A percentile compares a stretch with the other conserved stretches of the same genome.
Evolutionary conservation across 345 rosid species (phyloP).

Genomic region (Adansonia digitata): DNA sequence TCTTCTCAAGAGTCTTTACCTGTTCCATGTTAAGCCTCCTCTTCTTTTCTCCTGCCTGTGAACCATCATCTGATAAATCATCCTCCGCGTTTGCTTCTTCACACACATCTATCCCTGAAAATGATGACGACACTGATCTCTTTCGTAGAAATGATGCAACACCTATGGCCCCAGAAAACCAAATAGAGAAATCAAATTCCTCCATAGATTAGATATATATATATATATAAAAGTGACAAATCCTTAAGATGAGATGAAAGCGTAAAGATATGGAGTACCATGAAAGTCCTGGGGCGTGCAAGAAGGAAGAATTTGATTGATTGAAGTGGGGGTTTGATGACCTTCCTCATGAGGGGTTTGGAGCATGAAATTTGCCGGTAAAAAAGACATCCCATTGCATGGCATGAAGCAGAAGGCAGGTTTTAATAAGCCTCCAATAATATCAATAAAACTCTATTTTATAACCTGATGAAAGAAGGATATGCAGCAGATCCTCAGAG

Average conservation of each 20-base stretch:
- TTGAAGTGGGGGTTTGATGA: constrained; percentile 48
- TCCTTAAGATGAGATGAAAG: neutral
- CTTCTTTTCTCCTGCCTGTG: constrained; percentile 93
- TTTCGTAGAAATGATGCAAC: constrained; percentile 79
- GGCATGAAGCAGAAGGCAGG: constrained; percentile 32
- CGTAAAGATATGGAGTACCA: constrained; percentile 34
- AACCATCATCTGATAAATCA: constrained; percentile 87
- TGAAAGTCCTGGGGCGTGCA: constrained; percentile 73
- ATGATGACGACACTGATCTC: constrained; percentile 61
- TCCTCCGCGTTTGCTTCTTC: constrained; percentile 65
- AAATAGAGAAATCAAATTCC: neutral
- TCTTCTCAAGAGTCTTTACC: constrained; percentile 89
- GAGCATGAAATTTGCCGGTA: constrained; percentile 80
- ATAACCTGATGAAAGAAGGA: neutral
- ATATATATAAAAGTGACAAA: neutral
- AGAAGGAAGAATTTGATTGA: constrained; percentile 58
- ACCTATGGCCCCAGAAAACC: constrained; percentile 30
- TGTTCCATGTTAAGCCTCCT: constrained; percentile 92
- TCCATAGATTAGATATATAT: neutral
- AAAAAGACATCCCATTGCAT: constrained; percentile 90
- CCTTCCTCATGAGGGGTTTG: constrained; percentile 59
- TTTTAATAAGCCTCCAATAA: constrained; percentile 13
- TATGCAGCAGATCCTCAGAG: neutral
- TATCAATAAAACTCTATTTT: neutral
- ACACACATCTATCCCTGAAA: constrained; percentile 55